Evolutionary conservation across 2,329 filamentous ascomycete species (phyloP).

Genomic region (Ophiostoma sp.): DNA sequence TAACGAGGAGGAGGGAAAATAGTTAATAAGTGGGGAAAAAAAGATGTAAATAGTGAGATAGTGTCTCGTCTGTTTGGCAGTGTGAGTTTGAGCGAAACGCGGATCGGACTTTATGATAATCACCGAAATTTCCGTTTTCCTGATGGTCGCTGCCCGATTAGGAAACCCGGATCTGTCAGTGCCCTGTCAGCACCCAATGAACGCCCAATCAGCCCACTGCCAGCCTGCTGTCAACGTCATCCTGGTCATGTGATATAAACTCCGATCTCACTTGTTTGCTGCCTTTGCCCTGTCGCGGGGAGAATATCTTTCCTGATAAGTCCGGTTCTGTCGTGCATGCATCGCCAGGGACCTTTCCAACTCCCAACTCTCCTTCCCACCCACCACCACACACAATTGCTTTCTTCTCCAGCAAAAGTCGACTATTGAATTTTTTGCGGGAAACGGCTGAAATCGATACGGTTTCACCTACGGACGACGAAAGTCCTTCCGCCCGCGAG

Average conservation of each 20-base stretch:
- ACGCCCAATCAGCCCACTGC: not conserved
- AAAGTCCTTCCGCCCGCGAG: not conserved
- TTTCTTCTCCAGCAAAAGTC: not conserved
- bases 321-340: not conserved
- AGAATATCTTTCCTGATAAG: not conserved
- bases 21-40: too few species aligned
- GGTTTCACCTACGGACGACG: not conserved
- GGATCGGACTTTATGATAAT: not conserved
- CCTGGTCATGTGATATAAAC: not conserved
- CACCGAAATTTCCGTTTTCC: not conserved
- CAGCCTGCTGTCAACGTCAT: not conserved
- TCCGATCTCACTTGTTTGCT: not conserved
- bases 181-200: too few species aligned
- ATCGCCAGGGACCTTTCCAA: not conserved
- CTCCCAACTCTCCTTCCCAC: not conserved
- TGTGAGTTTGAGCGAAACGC: not conserved
- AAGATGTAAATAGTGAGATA: not conserved
- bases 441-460: not conserved
- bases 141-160: not conserved
- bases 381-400: not conserved
- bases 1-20: constrained; percentile 18
- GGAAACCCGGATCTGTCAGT: not conserved
- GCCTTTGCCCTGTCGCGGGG: not conserved
- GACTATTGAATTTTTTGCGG: not conserved
- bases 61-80: not conserved